Conservation (phyloP, 257 asterid species). For the Ophiorrhiza pumila region DNA sequence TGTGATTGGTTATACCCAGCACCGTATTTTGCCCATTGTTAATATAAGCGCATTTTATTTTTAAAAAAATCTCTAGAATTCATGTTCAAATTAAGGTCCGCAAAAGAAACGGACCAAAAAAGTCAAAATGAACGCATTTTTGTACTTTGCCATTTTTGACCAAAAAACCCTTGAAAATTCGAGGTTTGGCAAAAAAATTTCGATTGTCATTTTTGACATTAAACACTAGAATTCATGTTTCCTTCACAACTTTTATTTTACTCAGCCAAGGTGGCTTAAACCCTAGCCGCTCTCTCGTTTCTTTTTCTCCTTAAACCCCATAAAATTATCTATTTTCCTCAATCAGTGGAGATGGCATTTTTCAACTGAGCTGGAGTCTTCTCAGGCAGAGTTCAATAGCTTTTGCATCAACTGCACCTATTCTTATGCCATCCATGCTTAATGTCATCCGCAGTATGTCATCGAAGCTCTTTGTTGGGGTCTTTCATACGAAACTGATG, state of each 20-base stretch:
- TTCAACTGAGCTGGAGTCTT: slow-evolving; percentile 49
- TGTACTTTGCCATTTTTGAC: no score
- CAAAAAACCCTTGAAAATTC: no score
- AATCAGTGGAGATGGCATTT: slow-evolving; percentile 51
- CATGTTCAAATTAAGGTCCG: no score
- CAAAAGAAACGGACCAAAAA: no score
- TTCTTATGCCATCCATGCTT: slow-evolving; percentile 41
- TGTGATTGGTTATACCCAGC: no score
- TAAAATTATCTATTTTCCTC: neutral
- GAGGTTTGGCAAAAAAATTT: no score
- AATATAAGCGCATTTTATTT: no score
- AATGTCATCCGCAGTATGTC: slow-evolving; percentile 76
- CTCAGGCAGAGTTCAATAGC: slow-evolving; percentile 47
- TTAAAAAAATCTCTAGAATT: no score
- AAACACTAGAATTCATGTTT: no score
- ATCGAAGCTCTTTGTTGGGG: slow-evolving; percentile 65
- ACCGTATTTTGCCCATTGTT: no score
- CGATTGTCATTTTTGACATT: no score
- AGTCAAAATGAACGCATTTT: no score
- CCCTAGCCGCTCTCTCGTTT: slow-evolving; percentile 27
- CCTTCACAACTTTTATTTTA: neutral
- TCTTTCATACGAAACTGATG: slow-evolving; percentile 69
- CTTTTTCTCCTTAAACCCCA: slow-evolving; percentile 17
- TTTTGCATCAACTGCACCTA: slow-evolving; percentile 30
- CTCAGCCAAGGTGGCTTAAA: slow-evolving; percentile 13